These are phyloP conservation scores for Ganoderma sinense DNA, from an alignment of 1,284 basidiomycete species.

Conservation along the genomic window DNA sequence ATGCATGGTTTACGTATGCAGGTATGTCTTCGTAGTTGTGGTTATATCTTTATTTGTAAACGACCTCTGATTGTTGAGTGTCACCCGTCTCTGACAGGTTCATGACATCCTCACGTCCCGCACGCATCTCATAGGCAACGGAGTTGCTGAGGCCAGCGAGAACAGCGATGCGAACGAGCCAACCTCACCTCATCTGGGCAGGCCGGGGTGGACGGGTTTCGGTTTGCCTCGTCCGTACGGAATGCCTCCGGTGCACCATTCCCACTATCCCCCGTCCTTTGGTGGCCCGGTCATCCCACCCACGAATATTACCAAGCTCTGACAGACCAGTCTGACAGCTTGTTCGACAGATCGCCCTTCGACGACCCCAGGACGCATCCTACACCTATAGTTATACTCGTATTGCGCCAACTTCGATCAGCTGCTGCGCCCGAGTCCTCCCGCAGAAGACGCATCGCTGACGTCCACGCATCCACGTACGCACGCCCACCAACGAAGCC, in stretches of 20 bases:
- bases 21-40: slow-evolving; percentile 44
- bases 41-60: background rate
- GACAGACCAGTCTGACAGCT: background rate
- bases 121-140: slow-evolving; percentile 11
- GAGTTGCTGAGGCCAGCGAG: slow-evolving; percentile 1
- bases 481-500: background rate
- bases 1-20: slow-evolving; percentile 86
- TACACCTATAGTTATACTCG: background rate
- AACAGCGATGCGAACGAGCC: slow-evolving; percentile 16
- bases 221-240: slow-evolving; percentile 24
- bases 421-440: background rate
- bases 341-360: background rate
- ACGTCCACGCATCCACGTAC: slow-evolving; percentile 5
- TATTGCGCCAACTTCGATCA: background rate
- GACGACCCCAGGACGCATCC: background rate
- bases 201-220: slow-evolving; percentile 25
- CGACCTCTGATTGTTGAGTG: background rate
- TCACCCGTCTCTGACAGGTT: slow-evolving; percentile 14
- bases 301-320: slow-evolving; percentile 29
- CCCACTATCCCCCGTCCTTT: slow-evolving; percentile 15
- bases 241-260: slow-evolving; percentile 16
- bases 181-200: slow-evolving; percentile 15
- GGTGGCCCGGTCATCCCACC: slow-evolving; percentile 20
- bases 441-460: background rate
- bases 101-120: slow-evolving; percentile 31